Base-by-base conservation (phyloP, 2,329 filamentous ascomycete genomes). In the Penicillium paneum region DNA sequence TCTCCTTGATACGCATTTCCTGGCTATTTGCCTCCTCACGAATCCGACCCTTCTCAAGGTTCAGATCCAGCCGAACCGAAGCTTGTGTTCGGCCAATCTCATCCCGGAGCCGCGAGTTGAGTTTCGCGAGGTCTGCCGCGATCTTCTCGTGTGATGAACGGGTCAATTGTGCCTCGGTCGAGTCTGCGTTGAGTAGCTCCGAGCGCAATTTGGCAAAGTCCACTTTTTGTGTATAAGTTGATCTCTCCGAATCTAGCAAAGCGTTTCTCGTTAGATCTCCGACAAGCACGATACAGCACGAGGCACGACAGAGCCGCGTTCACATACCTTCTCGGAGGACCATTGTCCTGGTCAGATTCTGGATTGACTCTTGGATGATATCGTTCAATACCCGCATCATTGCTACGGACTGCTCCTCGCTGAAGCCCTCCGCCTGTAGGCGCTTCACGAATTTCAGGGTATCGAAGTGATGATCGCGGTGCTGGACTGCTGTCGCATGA, bases 351-450 rank as follows among this genome's bases (percentile, higher is more conserved):
- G 93, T 97, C 46, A 99, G 82, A 74, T 97, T 97, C 73, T 97
- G 93, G 65, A 99, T 97, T 71, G 90, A 96, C 76, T 99, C 94
- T 72, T 97, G 90, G 62, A 99, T 97, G 10, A 97, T 93, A 72
- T 97, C 92, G 74, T 91, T 92, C 36, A 99, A 80, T 7, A 97
- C 90, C 71, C 90, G 90, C 94, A 99, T 97, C 89, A 97, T 94
- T n/a, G 94, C 93, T 26, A 91, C 91, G 2, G 92, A 87, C 75
- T 99, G 94, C 64, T 92, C 89, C 73, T 97, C 93, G 24, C 91
- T 96, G 73, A 97, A 97, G 0, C 94, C 94, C 72, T 99, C 94
- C 62, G 84, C 84, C 72, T 93, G 87, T 38, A 99, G 79, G 49
- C 90, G 83, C 76, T 96, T 90, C 36, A 99, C 92, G 71, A 99